Evolutionary conservation across 768 basidiomycete genomes (phyloP).

Genomic region (Pleurotus cornucopiae): DNA sequence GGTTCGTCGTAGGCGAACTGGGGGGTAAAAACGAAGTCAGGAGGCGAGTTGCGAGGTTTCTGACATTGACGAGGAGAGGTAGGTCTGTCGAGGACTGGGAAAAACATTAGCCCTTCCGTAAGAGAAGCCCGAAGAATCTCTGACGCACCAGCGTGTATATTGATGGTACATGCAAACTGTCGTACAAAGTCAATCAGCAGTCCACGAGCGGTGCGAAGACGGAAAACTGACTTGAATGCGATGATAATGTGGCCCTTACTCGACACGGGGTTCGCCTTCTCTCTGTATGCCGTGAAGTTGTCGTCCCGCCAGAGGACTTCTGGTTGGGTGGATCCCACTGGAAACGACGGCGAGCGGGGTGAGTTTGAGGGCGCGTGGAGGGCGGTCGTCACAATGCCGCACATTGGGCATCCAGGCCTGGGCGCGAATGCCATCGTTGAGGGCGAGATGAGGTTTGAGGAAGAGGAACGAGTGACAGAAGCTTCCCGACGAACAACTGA

Average conservation of each 20-base stretch:
- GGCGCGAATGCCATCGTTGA: slow-evolving; percentile 50
- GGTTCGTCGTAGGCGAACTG: slow-evolving; percentile 29
- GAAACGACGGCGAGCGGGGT: slow-evolving; percentile 41
- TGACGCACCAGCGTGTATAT: slow-evolving; percentile 63
- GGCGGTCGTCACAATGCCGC: slow-evolving; percentile 63
- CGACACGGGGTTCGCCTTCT: slow-evolving; percentile 68
- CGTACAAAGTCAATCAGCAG: slow-evolving; percentile 10
- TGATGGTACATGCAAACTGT: slow-evolving; percentile 74
- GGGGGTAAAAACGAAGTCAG: slow-evolving; percentile 43
- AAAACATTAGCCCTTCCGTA: slow-evolving; percentile 8
- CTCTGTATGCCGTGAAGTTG: slow-evolving; percentile 72
- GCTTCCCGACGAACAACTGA: not conserved
- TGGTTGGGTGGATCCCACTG: slow-evolving; percentile 41
- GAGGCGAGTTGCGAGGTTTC: slow-evolving; percentile 53
- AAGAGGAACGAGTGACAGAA: not conserved
- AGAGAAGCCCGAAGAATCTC: slow-evolving; percentile 3
- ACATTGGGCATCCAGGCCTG: slow-evolving; percentile 73
- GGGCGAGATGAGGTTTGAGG: not conserved
- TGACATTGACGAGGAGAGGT: slow-evolving; percentile 62
- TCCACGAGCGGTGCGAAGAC: not conserved
- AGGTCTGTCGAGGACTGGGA: slow-evolving; percentile 69
- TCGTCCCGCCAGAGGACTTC: slow-evolving; percentile 75
- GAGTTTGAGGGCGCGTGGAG: slow-evolving; percentile 39
- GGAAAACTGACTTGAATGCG: slow-evolving; percentile 64
- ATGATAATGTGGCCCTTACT: slow-evolving; percentile 68